Evolutionary conservation across 2,329 filamentous ascomycete species (phyloP), one percentile per base, ranked within the genome.

Genomic region (Cercospora zeina): DNA sequence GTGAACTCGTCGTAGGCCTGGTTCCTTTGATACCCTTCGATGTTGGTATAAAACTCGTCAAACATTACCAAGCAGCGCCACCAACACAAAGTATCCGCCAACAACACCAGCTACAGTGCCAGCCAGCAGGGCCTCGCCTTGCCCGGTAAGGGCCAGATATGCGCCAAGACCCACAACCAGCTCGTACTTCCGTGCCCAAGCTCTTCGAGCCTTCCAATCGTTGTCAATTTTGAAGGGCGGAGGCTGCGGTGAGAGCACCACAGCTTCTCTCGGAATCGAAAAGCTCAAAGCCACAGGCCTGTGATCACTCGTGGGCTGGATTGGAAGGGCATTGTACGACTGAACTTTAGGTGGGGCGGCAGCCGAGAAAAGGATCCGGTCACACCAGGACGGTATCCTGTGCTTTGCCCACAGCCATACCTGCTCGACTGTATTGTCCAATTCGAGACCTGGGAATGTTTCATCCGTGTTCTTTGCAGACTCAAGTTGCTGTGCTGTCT

Each of bases 381-480:
- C 95, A 71, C 92, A 96, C 95, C 93, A 97, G 71, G 88, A 88
- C 1, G 95, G 93, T 83, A 90, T 96, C 50, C 95, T 87, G 74
- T 96, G 90, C 61, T 81, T 80, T 7, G 92, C 90, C 84, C 92
- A 97, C 33, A 69, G 56, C 61, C 65, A 69, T 10, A 64, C 62
- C 42, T 72, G 65, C 30, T 66, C 69, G 27, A 65, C 65, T n/a
- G 50, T 42, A n/a, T 56, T 58, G 31, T 66, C 62, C 33, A 68
- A 47, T 14, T 64, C 58, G 14, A 68, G 47, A 3, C 57, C 54
- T 30, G 62, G 63, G 10, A 36, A 58, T 13, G 74, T 69, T 19
- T 45, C 59, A 14, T 64, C 53, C 47, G 62, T 59, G 19, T 53
- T 50, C 21, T 57, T 60, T 4, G 53, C 45, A 31, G 34, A 50